A percentile compares a stretch with the other conserved stretches of the same genome.
phyloP scores from a whole-genome alignment of 805 yeast genomes.

The Monosporozyma unispora region DNA sequence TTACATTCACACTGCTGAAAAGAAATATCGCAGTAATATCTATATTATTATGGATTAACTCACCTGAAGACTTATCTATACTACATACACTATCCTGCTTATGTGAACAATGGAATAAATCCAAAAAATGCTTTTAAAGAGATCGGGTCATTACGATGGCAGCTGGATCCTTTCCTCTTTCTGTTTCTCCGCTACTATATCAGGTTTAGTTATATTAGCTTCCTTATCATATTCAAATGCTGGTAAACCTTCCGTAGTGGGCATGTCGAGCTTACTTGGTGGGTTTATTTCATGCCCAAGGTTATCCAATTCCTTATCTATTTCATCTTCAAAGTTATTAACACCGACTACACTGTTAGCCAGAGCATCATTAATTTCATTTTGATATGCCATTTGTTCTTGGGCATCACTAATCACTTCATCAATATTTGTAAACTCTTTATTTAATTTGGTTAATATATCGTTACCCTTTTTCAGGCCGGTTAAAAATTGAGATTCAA shows the following conservation, averaged over 20 bases:
- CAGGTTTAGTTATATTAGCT: neutral
- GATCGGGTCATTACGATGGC: neutral
- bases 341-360: constrained; percentile 29
- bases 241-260: constrained; percentile 27
- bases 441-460: constrained; percentile 65
- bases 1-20: no score
- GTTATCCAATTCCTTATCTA: constrained; percentile 52
- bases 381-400: constrained; percentile 72
- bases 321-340: constrained; percentile 42
- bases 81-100: no score
- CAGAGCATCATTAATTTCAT: constrained; percentile 54
- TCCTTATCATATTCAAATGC: neutral
- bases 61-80: no score
- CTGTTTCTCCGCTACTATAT: neutral
- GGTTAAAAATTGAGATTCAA: constrained; percentile 74
- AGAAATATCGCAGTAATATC: no score
- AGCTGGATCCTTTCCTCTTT: neutral
- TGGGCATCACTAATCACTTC: constrained; percentile 73
- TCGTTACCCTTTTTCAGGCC: constrained; percentile 77
- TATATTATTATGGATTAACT: no score
- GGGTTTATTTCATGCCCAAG: constrained; percentile 43
- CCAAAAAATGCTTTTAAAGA: no score
- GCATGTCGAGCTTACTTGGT: constrained; percentile 21
- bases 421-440: constrained; percentile 75
- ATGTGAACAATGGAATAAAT: no score